Evolutionary conservation across 768 basidiomycete genomes (phyloP).

Genomic region (Auriscalpium microsporum): DNA sequence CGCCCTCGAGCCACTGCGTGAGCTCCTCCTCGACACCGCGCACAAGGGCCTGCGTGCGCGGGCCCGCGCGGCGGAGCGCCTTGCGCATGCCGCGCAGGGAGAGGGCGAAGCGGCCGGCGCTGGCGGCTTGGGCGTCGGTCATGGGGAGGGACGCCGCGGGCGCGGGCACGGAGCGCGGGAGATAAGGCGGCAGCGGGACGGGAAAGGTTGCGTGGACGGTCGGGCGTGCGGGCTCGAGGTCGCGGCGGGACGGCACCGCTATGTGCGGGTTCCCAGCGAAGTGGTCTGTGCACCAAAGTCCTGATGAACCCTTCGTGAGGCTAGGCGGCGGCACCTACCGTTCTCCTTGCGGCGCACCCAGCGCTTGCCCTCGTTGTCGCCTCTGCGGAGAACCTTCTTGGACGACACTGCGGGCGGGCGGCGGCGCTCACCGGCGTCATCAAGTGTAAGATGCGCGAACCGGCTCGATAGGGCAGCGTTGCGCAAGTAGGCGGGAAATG

Average conservation of each 20-base stretch:
- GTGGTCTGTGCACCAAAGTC: constrained; percentile 36
- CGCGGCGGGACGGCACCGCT: constrained; percentile 47
- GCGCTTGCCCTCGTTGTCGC: constrained; percentile 69
- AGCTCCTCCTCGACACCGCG: constrained; percentile 61
- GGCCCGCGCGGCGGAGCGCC: constrained; percentile 52
- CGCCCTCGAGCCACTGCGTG: constrained; percentile 49
- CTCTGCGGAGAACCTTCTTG: constrained; percentile 39
- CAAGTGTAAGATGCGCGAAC: constrained; percentile 47
- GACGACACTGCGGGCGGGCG: constrained; percentile 2
- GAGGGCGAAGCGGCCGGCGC: constrained; percentile 69
- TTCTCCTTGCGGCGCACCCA: constrained; percentile 74
- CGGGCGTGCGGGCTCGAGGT: constrained; percentile 41
- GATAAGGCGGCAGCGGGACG: constrained; percentile 61
- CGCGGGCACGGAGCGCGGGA: constrained; percentile 50
- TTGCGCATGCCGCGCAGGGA: constrained; percentile 69
- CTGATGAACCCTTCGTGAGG: not conserved
- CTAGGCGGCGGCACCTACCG: constrained; percentile 32
- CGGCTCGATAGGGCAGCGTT: constrained; percentile 44
- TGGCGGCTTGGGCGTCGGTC: constrained; percentile 40
- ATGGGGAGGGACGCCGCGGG: constrained; percentile 35
- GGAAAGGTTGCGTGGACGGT: constrained; percentile 56
- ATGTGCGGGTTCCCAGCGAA: constrained; percentile 72
- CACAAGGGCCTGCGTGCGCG: constrained; percentile 54
- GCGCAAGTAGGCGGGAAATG: constrained; percentile 65
- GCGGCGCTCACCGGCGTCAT: not conserved